Conservation (phyloP, 2,329 filamentous ascomycete species). For the Ceratocystiopsis sp. region DNA sequence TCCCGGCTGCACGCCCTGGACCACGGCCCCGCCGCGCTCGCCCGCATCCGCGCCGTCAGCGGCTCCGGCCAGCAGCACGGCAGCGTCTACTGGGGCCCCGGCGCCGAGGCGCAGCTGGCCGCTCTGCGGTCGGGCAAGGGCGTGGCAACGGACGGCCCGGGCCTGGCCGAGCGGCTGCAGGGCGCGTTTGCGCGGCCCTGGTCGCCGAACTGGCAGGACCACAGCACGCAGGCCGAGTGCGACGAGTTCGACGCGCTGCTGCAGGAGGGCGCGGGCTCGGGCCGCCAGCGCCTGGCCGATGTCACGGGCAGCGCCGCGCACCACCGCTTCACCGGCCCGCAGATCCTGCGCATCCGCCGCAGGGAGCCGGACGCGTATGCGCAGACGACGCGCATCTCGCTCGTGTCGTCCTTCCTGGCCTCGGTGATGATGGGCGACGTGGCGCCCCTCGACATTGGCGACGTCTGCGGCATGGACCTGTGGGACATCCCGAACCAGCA, state of each 20-base stretch:
- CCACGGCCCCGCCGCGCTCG: slow-evolving; percentile 40
- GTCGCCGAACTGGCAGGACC: slow-evolving; percentile 96
- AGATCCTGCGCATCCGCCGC: slow-evolving; percentile 76
- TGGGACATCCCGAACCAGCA: slow-evolving; percentile 67
- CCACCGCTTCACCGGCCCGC: slow-evolving; percentile 93
- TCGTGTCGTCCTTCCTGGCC: slow-evolving; percentile 89
- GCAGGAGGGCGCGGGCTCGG: slow-evolving; percentile 10
- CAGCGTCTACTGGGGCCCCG: slow-evolving; percentile 76
- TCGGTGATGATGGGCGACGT: slow-evolving; percentile 74
- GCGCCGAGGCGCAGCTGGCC: slow-evolving; percentile 48
- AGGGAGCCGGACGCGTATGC: slow-evolving; percentile 69
- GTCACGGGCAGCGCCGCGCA: slow-evolving; percentile 86
- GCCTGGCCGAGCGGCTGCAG: slow-evolving; percentile 54
- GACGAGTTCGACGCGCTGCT: slow-evolving; percentile 67
- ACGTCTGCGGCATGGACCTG: slow-evolving; percentile 92
- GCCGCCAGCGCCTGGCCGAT: slow-evolving; percentile 46
- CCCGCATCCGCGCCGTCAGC: slow-evolving; percentile 62
- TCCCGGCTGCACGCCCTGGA: slow-evolving; percentile 50
- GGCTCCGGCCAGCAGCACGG: slow-evolving; percentile 96
- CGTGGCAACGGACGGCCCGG: too few relatives aligned
- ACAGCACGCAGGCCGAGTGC: slow-evolving; percentile 83
- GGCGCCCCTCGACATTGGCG: slow-evolving; percentile 81
- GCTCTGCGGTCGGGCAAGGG: slow-evolving; percentile 22
- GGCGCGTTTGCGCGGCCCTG: slow-evolving; percentile 66
- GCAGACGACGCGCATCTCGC: slow-evolving; percentile 67